Base-by-base conservation (phyloP, 768 basidiomycete genomes). In the Kwoniella heveanensis region DNA sequence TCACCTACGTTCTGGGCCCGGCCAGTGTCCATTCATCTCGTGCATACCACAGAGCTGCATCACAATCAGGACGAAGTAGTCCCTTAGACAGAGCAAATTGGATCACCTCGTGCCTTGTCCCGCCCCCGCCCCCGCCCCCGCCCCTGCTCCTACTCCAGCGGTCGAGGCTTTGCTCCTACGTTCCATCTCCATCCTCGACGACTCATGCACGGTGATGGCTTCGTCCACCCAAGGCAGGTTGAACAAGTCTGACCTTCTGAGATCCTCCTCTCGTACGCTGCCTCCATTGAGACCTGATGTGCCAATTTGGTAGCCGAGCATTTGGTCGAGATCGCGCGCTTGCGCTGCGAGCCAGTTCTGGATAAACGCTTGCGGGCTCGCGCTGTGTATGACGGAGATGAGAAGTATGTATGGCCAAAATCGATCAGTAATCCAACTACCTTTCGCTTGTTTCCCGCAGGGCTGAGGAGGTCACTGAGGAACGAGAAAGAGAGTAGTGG, bases 271-370 rank as follows among this genome's bases (percentile, higher is more conserved):
- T n/a, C 90, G 82, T 10, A 94, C 85, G 21, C 73, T 74, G 4
- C 78, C 79, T 1, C 79, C 79, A 44, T 77, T 78, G 37, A 66
- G 58, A 10, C 67, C 77, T n/a, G 1, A 87, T 87, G 74, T 86
- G 1, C 91, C 92, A 48, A 79, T 74, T 54, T 83, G 81, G 76
- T 89, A 91, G 29, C 91, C 92, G n/a, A 96, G 83, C 61, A 94
- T 84, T 61, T 86, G 89, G 81, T 94, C 91, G 48, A 97, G 79
- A 80, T 97, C 94, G 15, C 91, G 85, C 51, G 92, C 90, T 78
- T 97, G 94, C 1, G 90, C 92, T 70, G 90, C 89, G 19, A 97
- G 79, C 92, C 92, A 96, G 2, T 86, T 89, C 73, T 93, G 89
- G 60, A 93, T 89, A 77, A 97, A 79, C 90, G 67, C 84, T 83